Percentiles rank a stretch among this genome's conserved stretches.
Evolutionary conservation across 805 yeast genomes (phyloP).

Genomic region (Candida glaebosa): DNA sequence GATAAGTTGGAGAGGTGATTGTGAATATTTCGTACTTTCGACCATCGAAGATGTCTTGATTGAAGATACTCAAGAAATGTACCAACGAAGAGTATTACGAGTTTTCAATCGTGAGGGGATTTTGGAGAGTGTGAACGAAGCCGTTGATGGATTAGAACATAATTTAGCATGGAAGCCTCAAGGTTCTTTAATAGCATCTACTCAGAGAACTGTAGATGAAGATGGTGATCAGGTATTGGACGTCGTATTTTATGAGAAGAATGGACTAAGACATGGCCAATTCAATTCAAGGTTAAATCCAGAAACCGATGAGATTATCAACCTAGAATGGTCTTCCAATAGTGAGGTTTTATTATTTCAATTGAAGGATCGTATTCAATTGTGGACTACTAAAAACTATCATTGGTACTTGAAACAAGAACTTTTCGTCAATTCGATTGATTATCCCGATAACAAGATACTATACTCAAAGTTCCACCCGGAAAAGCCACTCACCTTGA

Average conservation of each 20-base stretch:
- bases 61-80: slow-evolving; percentile 32
- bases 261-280: slow-evolving; percentile 89
- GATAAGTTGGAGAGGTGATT: slow-evolving; percentile 95
- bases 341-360: slow-evolving; percentile 76
- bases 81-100: slow-evolving; percentile 71
- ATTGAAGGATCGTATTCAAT: slow-evolving; percentile 58
- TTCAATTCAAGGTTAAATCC: slow-evolving; percentile 65
- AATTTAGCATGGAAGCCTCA: slow-evolving; percentile 85
- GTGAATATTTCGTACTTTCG: slow-evolving; percentile 73
- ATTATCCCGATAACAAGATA: slow-evolving; percentile 26
- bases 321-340: slow-evolving; percentile 75
- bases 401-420: slow-evolving; percentile 95
- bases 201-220: slow-evolving; percentile 60
- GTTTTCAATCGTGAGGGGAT: slow-evolving; percentile 78
- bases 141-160: slow-evolving; percentile 78
- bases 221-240: slow-evolving; percentile 47
- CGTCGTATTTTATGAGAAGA: slow-evolving; percentile 83
- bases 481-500: slow-evolving; percentile 74
- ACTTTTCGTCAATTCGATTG: slow-evolving; percentile 30
- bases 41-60: slow-evolving; percentile 51
- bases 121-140: slow-evolving; percentile 81
- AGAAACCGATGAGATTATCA: slow-evolving; percentile 39
- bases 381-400: slow-evolving; percentile 91
- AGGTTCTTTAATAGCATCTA: slow-evolving; percentile 80
- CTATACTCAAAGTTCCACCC: slow-evolving; percentile 75